These are phyloP conservation scores for Kwoniella newhampshirensis DNA, from an alignment of 768 basidiomycete genomes.

Conservation along the genomic window DNA sequence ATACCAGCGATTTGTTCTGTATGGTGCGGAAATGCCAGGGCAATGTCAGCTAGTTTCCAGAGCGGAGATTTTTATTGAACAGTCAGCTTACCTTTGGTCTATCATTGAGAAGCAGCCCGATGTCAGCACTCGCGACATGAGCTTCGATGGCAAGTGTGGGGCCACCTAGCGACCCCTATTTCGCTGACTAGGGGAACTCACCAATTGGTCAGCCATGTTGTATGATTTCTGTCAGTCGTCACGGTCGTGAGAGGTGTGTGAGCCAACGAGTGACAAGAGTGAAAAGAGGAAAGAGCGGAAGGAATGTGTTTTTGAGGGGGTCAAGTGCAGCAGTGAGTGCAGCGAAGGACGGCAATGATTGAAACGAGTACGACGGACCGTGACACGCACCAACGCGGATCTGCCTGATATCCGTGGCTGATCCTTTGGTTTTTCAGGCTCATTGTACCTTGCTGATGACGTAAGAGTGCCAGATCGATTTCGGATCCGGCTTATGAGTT, in stretches of 20 bases:
- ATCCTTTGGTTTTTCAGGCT: no score
- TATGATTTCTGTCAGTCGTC: slow-evolving; percentile 3
- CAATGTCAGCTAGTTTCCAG: slow-evolving; percentile 4
- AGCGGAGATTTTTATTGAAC: neutral
- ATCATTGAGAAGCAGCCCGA: no score
- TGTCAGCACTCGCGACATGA: no score
- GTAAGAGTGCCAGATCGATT: no score
- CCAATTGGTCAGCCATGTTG: slow-evolving; percentile 62
- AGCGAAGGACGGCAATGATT: no score
- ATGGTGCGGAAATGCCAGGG: slow-evolving; percentile 4
- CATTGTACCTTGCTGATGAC: no score
- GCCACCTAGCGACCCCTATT: slow-evolving; percentile 5
- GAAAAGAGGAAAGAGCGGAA: slow-evolving; percentile 1
- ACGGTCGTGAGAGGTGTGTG: slow-evolving; percentile 9
- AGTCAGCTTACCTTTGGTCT: slow-evolving; percentile 53
- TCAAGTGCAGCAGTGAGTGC: no score
- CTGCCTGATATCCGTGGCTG: no score
- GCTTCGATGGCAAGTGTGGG: slow-evolving; percentile 5
- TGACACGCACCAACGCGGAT: no score
- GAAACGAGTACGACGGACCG: no score
- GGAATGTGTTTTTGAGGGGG: no score
- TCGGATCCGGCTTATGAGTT: no score
- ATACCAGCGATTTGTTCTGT: slow-evolving; percentile 87
- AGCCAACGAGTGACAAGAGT: neutral
- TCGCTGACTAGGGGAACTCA: slow-evolving; percentile 52